These are phyloP conservation scores for Teunomyces lycoperdinae DNA, from an alignment of 805 yeast genomes.

Conservation along the genomic window DNA sequence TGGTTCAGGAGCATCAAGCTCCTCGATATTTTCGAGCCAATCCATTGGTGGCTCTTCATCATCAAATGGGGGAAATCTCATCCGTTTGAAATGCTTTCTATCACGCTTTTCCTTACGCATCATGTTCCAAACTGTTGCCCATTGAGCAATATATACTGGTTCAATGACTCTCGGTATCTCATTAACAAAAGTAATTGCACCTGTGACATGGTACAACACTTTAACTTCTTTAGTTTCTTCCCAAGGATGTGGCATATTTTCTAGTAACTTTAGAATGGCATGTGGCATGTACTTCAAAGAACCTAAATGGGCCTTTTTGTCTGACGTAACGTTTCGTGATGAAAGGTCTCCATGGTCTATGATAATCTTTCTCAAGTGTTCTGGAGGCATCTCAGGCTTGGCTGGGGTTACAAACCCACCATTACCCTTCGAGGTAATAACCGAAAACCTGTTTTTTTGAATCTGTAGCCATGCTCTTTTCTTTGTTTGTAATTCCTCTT, in stretches of 20 bases:
- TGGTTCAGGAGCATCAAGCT: constrained; percentile 68
- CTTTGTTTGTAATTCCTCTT: constrained; percentile 37
- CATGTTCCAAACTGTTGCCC: constrained; percentile 91
- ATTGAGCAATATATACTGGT: constrained; percentile 88
- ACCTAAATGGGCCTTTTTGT: constrained; percentile 83
- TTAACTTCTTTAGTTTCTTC: constrained; percentile 80
- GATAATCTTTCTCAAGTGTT: constrained; percentile 82
- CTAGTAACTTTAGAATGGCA: constrained; percentile 82
- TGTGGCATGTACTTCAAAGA: constrained; percentile 95
- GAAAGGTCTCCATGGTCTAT: constrained; percentile 83
- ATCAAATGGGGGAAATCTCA: constrained; percentile 94
- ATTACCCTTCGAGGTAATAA: constrained; percentile 18
- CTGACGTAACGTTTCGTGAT: constrained; percentile 72
- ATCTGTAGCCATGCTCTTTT: constrained; percentile 59
- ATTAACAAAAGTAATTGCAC: constrained; percentile 93
- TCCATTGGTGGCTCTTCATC: constrained; percentile 94
- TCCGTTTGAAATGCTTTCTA: constrained; percentile 81
- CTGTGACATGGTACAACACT: constrained; percentile 85
- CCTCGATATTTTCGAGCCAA: constrained; percentile 77
- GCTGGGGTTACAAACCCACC: constrained; percentile 54
- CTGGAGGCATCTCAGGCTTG: constrained; percentile 88
- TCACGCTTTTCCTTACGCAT: constrained; percentile 96
- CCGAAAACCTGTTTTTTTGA: constrained; percentile 57
- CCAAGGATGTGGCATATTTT: constrained; percentile 99
- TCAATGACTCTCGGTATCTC: constrained; percentile 90